Base-by-base conservation (phyloP, 495 filamentous ascomycete species). In the Aspergillus baeticus region DNA sequence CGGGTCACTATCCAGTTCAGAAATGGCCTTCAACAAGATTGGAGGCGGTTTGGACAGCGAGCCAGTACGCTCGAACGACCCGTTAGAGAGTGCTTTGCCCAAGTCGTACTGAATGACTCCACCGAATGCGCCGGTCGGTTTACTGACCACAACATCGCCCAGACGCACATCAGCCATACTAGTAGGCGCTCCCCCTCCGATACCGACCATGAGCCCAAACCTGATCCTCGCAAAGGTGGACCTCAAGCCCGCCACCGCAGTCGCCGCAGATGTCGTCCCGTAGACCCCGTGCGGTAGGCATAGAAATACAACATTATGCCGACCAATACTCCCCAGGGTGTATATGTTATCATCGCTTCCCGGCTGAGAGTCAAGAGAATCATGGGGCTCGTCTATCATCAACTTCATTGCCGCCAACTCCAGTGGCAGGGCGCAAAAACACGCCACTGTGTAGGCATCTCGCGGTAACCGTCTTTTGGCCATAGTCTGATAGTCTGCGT, bases 91-190 rank as follows among this genome's bases (percentile, higher is more conserved):
- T 10, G 63, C 57, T 43, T 78, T 80, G 4, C 76, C 77, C 47
- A 67, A 67, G 39, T 74, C 68, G 55, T 71, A 74, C 49, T 75
- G 72, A 5, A 75, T 37, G 3, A 66, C 70, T 0, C 71, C 71
- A n/a, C 65, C 56, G 46, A 54, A 47, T 1, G 11, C 36, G 4
- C 45, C 41, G 18, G 29, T 57, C 10, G 68, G 67, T 18, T 58
- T 59, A 35, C 71, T 72, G 20, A 74, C 63, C 0, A 73, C 70
- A 8, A 74, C 58, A 63, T 73, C 68, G 10, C 73, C 70, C 0
- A 76, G 62, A 11, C 68, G 63, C 35, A 74, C 67, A 59, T 70
- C 64, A 18, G 33, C 55, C 26, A n/a, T n/a, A n/a, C 15, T 37
- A 13, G 45, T 60, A 17, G 70, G 72, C 4, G 67, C 65, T 2